Evolutionary conservation across 345 rosid genomes (phyloP), one percentile per base, ranked within the genome.

Genomic region (Aurinia saxatilis): DNA sequence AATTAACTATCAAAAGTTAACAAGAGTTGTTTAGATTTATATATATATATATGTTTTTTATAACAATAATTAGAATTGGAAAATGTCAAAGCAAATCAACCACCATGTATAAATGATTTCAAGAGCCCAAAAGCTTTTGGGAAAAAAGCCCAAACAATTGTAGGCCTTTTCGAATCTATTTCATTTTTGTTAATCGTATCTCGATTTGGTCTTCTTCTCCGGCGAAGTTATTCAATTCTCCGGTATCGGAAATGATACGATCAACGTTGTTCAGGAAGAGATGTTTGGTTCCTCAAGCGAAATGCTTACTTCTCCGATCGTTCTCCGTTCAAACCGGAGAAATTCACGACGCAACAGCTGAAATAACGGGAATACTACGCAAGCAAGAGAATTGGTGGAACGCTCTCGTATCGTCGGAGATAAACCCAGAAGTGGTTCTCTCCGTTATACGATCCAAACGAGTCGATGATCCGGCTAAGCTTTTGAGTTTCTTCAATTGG

Each of bases 401-500:
- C 41, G 67, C 81, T 60, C 37, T 87, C 27, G 50, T 57, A 37
- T 77, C 82, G 11, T 75, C 84, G 10, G 80, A 63, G 73, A 75
- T 86, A 8, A 78, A 75, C 50, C 80, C 95, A 21, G 90, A 84
- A 17, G 73, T 80, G 7, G 84, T 91, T 65, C 81, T 75, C 19
- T 84, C 85, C 2, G 78, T 86, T 71, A 47, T 91, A 50, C 72
- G 68, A 47, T 63, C 78, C 10, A 78, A 54, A 70, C 69, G 46
- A 48, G 82, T 71, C 21, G 63, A 35, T 57, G 86, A 88, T 42
- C 91, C 90, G 1, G 40, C 23, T 19, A 84, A 60, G 68, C 86
- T 91, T 8, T 53, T 83, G 16, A 57, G 65, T 57, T 88, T 91
- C 83, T 86, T 88, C 73, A 63, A 71, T 21, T 86, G 85, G 95